These are phyloP conservation scores for Tolypocladium tundrense DNA, from an alignment of 2,329 filamentous ascomycete species.

Conservation along the genomic window DNA sequence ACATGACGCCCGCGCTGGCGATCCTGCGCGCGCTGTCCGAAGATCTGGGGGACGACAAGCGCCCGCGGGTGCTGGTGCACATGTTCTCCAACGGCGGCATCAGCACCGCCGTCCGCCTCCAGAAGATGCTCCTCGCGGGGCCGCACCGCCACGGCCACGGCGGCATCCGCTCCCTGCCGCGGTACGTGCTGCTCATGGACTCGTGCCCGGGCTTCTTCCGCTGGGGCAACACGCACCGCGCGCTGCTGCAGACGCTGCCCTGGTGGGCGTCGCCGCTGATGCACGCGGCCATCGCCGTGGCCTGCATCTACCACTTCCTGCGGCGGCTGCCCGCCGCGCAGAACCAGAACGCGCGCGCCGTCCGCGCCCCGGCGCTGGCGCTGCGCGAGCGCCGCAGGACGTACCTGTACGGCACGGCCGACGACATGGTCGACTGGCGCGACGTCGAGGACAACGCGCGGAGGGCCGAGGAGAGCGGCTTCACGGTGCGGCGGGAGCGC, in stretches of 20 bases:
- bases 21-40: constrained; percentile 24
- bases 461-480: constrained; percentile 28
- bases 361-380: constrained; percentile 23
- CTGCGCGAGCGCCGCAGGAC: constrained; percentile 30
- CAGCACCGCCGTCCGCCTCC: constrained; percentile 26
- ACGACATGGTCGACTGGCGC: constrained; percentile 33
- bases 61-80: constrained; percentile 31
- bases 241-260: constrained; percentile 25
- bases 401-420: constrained; percentile 42
- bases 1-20: constrained; percentile 28
- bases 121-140: constrained; percentile 9
- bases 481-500: constrained; percentile 30
- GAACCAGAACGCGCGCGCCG: constrained; percentile 22
- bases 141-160: constrained; percentile 4
- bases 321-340: constrained; percentile 18
- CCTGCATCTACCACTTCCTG: constrained; percentile 20
- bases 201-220: constrained; percentile 36
- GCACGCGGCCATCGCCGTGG: constrained; percentile 19
- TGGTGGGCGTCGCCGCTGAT: constrained; percentile 22
- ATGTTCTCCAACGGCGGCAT: constrained; percentile 44
- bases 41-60: constrained; percentile 9
- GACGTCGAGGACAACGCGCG: constrained; percentile 38
- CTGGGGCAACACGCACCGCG: constrained; percentile 27
- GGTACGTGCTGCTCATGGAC: constrained; percentile 35
- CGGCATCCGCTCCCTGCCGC: constrained; percentile 19